A percentile compares a stretch with the other conserved stretches of the same genome.
These are phyloP conservation scores for Torulaspora gathmanii DNA, from an alignment of 805 yeast species.

Conservation along the genomic window DNA sequence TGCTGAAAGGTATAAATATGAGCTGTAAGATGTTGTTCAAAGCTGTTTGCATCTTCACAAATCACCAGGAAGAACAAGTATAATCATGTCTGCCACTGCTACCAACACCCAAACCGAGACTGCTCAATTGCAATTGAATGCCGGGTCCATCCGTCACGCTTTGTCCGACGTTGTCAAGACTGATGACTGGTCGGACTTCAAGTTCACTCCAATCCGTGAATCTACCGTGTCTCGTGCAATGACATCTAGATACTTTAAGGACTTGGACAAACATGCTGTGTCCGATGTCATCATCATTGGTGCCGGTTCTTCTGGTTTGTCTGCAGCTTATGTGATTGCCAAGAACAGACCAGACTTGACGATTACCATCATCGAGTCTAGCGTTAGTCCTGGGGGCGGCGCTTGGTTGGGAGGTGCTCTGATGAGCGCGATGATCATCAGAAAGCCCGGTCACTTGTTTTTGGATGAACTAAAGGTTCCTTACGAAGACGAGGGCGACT, in stretches of 20 bases:
- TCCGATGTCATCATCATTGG: conserved; percentile 72
- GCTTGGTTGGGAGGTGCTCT: conserved; percentile 75
- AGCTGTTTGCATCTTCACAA: not conserved
- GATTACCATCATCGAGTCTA: conserved; percentile 68
- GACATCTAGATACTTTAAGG: conserved; percentile 70
- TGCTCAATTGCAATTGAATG: conserved; percentile 19
- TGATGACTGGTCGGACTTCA: conserved; percentile 61
- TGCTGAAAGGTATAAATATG: conserved; percentile 1
- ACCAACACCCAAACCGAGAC: conserved; percentile 17
- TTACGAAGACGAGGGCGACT: conserved; percentile 76
- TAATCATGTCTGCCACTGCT: conserved; percentile 9
- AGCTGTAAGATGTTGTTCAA: not conserved
- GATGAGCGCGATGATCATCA: conserved; percentile 71
- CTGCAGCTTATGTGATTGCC: conserved; percentile 71
- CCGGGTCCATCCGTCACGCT: conserved; percentile 26
- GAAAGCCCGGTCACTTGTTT: conserved; percentile 73
- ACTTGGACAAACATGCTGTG: conserved; percentile 68
- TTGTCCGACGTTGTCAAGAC: conserved; percentile 32
- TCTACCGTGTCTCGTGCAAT: conserved; percentile 76
- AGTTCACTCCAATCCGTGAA: conserved; percentile 70
- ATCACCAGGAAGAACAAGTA: conserved; percentile 1
- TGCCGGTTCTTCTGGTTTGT: conserved; percentile 72
- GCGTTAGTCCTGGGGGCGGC: conserved; percentile 78
- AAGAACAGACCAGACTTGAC: conserved; percentile 71
- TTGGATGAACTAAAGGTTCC: conserved; percentile 58